Evolutionary conservation across 257 asterid species (phyloP).

Genomic region (Jacaranda copaia): DNA sequence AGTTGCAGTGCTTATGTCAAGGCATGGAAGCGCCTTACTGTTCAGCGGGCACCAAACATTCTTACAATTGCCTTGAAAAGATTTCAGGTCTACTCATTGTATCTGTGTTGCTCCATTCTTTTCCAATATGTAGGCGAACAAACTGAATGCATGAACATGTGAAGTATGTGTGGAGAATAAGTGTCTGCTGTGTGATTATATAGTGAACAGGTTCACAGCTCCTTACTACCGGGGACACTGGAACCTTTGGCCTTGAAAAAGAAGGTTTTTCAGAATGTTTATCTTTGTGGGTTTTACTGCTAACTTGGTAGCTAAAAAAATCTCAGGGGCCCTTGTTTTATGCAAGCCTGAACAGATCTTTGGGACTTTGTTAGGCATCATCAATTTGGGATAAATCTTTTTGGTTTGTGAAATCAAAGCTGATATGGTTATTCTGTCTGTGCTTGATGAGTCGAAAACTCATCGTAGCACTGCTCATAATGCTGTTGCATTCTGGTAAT

Average conservation of each 20-base stretch:
- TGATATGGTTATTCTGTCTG: neutral
- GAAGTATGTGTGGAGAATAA: neutral
- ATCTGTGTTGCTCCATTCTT: slow-evolving; percentile 19
- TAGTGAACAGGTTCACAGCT: no score
- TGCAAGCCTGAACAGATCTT: no score
- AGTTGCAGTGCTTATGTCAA: slow-evolving; percentile 96
- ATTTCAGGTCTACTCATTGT: slow-evolving; percentile 75
- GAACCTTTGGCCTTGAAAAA: slow-evolving; percentile 16
- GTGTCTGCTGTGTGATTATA: no score
- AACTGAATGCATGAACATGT: slow-evolving; percentile 12
- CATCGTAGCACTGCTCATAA: neutral
- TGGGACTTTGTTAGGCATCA: no score
- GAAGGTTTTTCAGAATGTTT: neutral
- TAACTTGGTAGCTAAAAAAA: no score
- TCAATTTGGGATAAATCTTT: slow-evolving; percentile 11
- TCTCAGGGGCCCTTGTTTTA: no score
- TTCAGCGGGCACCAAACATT: slow-evolving; percentile 85
- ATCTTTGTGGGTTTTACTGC: neutral
- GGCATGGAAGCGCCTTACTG: slow-evolving; percentile 97
- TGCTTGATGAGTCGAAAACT: neutral
- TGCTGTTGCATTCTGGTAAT: neutral
- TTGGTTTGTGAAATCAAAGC: slow-evolving; percentile 19
- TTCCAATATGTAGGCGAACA: slow-evolving; percentile 17
- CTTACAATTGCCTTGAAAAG: slow-evolving; percentile 97
- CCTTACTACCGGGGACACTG: neutral